phyloP scores from a whole-genome alignment of 1,284 basidiomycete species.

The Stygiomarasmius scandens region DNA sequence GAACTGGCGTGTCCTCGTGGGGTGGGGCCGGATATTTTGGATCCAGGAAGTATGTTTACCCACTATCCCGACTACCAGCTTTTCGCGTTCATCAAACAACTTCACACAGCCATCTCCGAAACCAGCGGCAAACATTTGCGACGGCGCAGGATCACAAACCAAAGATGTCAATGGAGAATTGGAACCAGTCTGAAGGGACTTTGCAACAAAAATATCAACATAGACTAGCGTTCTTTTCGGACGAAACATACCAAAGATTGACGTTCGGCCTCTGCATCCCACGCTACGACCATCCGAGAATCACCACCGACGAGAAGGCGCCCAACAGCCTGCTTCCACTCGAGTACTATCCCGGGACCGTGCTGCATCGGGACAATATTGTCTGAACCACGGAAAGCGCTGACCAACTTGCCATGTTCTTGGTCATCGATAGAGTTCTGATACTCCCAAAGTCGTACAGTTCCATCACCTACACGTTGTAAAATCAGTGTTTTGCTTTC shows the following conservation, averaged over 20 bases:
- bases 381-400: constrained; percentile 88
- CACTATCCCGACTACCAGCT: constrained; percentile 84
- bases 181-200: constrained; percentile 87
- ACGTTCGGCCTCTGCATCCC: constrained; percentile 94
- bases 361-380: constrained; percentile 75
- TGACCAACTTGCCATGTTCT: constrained; percentile 82
- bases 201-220: too few relatives aligned
- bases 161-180: constrained; percentile 90
- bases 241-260: constrained; percentile 63
- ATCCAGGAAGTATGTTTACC: constrained; percentile 90
- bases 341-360: constrained; percentile 84
- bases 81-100: constrained; percentile 89
- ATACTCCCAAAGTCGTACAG: constrained; percentile 90
- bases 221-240: constrained; percentile 34
- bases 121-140: constrained; percentile 85
- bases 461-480: constrained; percentile 76
- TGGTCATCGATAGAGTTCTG: constrained; percentile 74
- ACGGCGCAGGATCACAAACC: constrained; percentile 76
- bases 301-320: constrained; percentile 90
- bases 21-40: constrained; percentile 88
- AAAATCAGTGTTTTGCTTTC: constrained; percentile 8
- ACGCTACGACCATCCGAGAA: constrained; percentile 85
- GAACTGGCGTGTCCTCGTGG: constrained; percentile 72
- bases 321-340: constrained; percentile 93
- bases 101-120: constrained; percentile 94